Conservation (phyloP, 2,329 filamentous ascomycete genomes). For the Beauveria sp. region DNA sequence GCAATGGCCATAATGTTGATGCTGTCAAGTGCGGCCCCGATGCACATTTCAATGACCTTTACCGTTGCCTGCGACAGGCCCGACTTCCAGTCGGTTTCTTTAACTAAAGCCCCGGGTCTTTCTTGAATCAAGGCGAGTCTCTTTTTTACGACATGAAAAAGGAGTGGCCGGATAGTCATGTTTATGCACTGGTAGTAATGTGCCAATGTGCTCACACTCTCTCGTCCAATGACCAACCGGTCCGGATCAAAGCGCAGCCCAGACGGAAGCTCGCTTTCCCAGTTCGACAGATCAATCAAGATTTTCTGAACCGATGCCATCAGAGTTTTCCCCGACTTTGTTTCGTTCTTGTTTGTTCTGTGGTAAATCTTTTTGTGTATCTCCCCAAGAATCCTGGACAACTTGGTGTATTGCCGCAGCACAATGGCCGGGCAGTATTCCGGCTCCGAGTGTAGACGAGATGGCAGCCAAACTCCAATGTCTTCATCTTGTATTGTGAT, state of each 20-base stretch:
- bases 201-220: conserved; percentile 43
- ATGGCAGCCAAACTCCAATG: conserved; percentile 35
- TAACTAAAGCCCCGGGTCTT: conserved; percentile 13
- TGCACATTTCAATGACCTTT: conserved; percentile 43
- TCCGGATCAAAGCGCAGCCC: conserved; percentile 40
- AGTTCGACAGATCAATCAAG: conserved; percentile 39
- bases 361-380: conserved; percentile 42
- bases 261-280: conserved; percentile 40
- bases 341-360: conserved; percentile 25
- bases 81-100: conserved; percentile 33
- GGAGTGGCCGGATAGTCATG: conserved; percentile 46
- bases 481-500: conserved; percentile 48
- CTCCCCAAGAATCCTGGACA: conserved; percentile 44
- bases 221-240: conserved; percentile 37
- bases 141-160: conserved; percentile 45
- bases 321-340: conserved; percentile 38
- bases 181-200: conserved; percentile 53
- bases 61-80: conserved; percentile 41
- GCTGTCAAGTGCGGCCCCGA: conserved; percentile 41
- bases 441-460: conserved; percentile 27
- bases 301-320: conserved; percentile 44
- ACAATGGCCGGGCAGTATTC: conserved; percentile 39
- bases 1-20: conserved; percentile 41
- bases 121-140: conserved; percentile 28
- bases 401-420: conserved; percentile 42